phyloP scores from a whole-genome alignment of 1,284 basidiomycete genomes.

The Puccinia novopanici region DNA sequence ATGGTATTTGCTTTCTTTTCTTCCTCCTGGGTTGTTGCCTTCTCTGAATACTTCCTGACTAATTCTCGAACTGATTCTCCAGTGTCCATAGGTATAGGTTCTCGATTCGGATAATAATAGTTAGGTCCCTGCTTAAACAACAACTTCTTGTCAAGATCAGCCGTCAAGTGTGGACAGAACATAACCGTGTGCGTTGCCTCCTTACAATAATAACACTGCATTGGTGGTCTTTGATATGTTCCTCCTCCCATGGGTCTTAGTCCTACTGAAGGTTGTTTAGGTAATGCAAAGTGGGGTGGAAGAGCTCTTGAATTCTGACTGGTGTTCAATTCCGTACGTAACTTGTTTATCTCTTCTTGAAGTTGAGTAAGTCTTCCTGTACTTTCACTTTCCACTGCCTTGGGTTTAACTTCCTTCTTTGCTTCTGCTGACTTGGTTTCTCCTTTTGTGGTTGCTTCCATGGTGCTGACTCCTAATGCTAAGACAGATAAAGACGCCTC shows the following conservation, averaged over 20 bases:
- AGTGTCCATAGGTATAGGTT: neutral
- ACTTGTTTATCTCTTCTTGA: neutral
- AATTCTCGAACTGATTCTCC: neutral
- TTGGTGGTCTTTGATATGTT: neutral
- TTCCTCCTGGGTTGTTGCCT: neutral
- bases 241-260: neutral
- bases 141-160: neutral
- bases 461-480: neutral
- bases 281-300: neutral
- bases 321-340: neutral
- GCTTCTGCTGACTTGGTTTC: neutral
- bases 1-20: neutral
- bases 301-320: neutral
- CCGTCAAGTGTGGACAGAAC: neutral
- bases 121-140: neutral
- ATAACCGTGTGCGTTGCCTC: neutral
- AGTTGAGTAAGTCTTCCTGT: neutral
- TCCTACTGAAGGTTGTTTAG: neutral
- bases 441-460: too few relatives aligned
- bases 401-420: neutral
- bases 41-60: neutral
- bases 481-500: neutral
- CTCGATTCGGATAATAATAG: neutral
- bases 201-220: conserved; percentile 1
- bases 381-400: neutral